phyloP scores from a whole-genome alignment of 148 eudicot species.

The Silene conica region DNA sequence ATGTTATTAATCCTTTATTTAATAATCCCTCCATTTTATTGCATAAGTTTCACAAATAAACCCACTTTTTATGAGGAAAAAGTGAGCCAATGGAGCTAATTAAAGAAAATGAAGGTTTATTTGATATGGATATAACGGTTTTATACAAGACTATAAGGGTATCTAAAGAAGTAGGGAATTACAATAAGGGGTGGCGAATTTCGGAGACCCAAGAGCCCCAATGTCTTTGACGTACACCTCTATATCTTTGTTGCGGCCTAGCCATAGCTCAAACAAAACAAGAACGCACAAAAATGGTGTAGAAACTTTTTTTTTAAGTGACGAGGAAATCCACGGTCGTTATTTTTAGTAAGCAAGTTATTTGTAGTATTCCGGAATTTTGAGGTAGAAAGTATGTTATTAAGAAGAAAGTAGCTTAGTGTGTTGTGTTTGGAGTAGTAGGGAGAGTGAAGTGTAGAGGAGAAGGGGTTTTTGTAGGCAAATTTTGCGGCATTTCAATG shows the following conservation, averaged over 20 bases:
- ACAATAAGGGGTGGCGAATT: conserved; percentile 78
- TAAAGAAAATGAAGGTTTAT: no score
- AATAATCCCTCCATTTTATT: no score
- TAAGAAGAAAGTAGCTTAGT: background rate
- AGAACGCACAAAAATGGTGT: background rate
- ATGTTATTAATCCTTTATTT: no score
- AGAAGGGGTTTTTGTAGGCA: conserved; percentile 24
- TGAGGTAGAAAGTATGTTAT: background rate
- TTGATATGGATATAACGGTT: no score
- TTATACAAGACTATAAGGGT: no score
- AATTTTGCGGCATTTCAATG: conserved; percentile 18
- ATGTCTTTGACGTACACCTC: conserved; percentile 76
- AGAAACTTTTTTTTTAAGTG: no score
- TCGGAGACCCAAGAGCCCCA: conserved; percentile 95
- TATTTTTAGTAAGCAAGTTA: no score
- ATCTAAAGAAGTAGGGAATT: conserved; percentile 17
- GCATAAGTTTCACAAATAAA: no score
- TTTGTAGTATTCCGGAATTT: background rate
- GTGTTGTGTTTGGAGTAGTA: background rate
- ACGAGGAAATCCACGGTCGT: no score
- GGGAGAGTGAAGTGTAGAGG: conserved; percentile 22
- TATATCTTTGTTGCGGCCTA: conserved; percentile 60
- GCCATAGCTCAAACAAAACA: conserved; percentile 33
- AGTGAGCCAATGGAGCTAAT: no score
- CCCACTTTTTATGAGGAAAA: no score